Percentiles rank a stretch among this genome's conserved stretches.
Conservation (phyloP, 1,284 basidiomycete genomes). For the Psilocybe mexicana region DNA sequence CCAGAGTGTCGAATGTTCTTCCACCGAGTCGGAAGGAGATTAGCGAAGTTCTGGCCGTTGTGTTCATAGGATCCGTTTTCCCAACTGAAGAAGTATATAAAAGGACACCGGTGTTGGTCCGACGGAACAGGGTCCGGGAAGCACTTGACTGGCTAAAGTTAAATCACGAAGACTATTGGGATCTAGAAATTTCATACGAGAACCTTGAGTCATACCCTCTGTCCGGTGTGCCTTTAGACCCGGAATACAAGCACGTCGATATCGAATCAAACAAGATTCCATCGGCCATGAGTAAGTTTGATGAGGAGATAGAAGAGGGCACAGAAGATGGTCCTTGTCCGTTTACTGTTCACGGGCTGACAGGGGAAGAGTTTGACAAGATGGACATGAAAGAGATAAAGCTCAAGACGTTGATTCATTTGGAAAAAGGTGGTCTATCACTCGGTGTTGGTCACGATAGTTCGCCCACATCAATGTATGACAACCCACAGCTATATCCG, state of each 20-base stretch:
- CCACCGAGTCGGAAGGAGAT: slow-evolving; percentile 25
- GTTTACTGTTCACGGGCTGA: slow-evolving; percentile 31
- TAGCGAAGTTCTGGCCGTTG: slow-evolving; percentile 21
- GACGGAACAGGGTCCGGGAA: slow-evolving; percentile 19
- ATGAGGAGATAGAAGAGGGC: slow-evolving; percentile 28
- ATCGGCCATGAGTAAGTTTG: slow-evolving; percentile 21
- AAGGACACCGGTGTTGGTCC: slow-evolving; percentile 27
- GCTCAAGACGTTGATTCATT: slow-evolving; percentile 23
- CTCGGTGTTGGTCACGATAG: slow-evolving; percentile 24
- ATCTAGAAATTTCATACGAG: slow-evolving; percentile 26
- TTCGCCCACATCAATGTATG: slow-evolving; percentile 28
- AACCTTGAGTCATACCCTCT: slow-evolving; percentile 22
- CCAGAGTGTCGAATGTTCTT: slow-evolving; percentile 21
- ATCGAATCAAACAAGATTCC: slow-evolving; percentile 8
- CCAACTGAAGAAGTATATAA: slow-evolving; percentile 25
- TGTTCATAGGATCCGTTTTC: slow-evolving; percentile 21
- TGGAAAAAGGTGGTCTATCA: slow-evolving; percentile 21
- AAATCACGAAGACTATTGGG: slow-evolving; percentile 31
- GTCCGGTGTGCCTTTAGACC: slow-evolving; percentile 18
- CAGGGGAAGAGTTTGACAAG: slow-evolving; percentile 21
- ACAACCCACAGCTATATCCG: slow-evolving; percentile 35
- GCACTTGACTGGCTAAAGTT: slow-evolving; percentile 33
- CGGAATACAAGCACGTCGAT: slow-evolving; percentile 15
- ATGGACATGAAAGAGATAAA: slow-evolving; percentile 23
- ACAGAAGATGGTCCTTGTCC: slow-evolving; percentile 26